Percentiles rank a stretch among this genome's conserved stretches.
These are phyloP conservation scores for Raddia distichophylla DNA, from an alignment of 176 grass and related monocot genomes.

Conservation along the genomic window DNA sequence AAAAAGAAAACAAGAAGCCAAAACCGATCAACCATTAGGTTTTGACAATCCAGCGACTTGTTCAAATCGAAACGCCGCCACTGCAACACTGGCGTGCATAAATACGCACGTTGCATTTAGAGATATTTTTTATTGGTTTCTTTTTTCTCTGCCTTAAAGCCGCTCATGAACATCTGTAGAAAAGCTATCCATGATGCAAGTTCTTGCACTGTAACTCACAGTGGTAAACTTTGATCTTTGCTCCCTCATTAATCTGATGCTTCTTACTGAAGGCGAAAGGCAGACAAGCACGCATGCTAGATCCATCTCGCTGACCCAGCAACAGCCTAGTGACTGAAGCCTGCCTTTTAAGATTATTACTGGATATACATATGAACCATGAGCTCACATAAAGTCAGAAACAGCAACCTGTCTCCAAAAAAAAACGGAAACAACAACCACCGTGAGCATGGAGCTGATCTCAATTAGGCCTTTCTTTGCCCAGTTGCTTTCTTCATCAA, in stretches of 20 bases:
- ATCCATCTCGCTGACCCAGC: conserved; percentile 17
- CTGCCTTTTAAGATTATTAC: neutral
- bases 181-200: conserved; percentile 27
- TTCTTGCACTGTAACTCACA: neutral
- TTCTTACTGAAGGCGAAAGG: conserved; percentile 41
- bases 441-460: neutral
- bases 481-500: neutral
- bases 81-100: neutral
- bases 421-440: conserved; percentile 11
- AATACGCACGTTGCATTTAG: too few species aligned
- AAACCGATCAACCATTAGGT: neutral
- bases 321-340: neutral
- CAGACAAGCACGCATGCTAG: neutral
- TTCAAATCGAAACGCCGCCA: neutral
- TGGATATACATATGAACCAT: neutral
- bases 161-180: too few species aligned
- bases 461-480: neutral
- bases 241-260: conserved; percentile 23
- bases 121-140: neutral
- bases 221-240: neutral
- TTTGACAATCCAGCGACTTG: conserved; percentile 2
- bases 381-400: conserved; percentile 37
- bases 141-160: neutral
- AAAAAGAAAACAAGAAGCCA: neutral
- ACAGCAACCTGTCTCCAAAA: neutral